Evolutionary conservation across 2,329 filamentous ascomycete genomes (phyloP).

Genomic region (Emydomyces testavorans): DNA sequence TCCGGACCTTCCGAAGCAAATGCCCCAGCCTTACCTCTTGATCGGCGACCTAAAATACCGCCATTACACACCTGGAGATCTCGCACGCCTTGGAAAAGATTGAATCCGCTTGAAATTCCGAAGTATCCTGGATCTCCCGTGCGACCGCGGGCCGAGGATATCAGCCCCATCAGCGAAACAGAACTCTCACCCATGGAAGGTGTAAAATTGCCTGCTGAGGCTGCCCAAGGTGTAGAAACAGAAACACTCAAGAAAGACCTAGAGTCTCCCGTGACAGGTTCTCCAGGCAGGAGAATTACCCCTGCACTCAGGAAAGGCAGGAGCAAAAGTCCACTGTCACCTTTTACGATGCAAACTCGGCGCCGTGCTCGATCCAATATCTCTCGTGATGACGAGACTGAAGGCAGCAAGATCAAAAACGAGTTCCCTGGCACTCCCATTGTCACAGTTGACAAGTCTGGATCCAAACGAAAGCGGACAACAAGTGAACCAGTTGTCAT

Average conservation of each 20-base stretch:
- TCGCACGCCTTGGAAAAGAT: constrained; percentile 35
- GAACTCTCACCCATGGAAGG: constrained; percentile 26
- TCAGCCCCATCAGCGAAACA: constrained; percentile 37
- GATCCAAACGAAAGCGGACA: constrained; percentile 33
- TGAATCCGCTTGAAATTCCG: constrained; percentile 25
- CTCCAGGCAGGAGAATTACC: constrained; percentile 17
- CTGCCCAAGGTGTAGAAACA: not conserved
- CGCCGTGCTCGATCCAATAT: constrained; percentile 29
- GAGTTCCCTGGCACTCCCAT: constrained; percentile 29
- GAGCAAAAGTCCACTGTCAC: constrained; percentile 16
- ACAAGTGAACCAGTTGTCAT: constrained; percentile 22
- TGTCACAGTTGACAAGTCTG: not conserved
- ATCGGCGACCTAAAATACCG: constrained; percentile 23
- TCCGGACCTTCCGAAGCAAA: not conserved
- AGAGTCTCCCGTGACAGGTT: not conserved
- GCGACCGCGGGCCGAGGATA: constrained; percentile 33
- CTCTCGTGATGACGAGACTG: constrained; percentile 26
- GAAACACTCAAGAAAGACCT: not conserved
- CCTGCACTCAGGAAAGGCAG: constrained; percentile 9
- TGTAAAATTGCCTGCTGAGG: not conserved
- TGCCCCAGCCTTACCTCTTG: constrained; percentile 15
- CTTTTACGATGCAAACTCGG: constrained; percentile 28
- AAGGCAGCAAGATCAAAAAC: constrained; percentile 23
- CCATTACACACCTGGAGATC: constrained; percentile 33
- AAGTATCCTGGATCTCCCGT: constrained; percentile 31